Evolutionary conservation across 768 basidiomycete species (phyloP).

Genomic region (Boletus tylopilopsis): DNA sequence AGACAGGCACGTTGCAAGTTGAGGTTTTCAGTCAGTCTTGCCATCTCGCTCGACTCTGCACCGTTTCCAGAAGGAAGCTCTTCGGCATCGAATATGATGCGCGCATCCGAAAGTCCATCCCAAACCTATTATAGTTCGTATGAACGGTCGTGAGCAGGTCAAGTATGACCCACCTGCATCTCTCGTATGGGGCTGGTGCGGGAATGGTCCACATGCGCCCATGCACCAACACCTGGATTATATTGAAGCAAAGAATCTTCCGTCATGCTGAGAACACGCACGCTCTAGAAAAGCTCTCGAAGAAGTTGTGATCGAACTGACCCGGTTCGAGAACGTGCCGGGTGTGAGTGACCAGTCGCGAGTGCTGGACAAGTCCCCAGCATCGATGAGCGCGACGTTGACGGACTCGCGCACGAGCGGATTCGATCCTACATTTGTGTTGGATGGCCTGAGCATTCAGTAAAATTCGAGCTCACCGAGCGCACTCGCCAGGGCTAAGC

Average conservation of each 20-base stretch:
- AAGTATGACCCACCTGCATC: slow-evolving; percentile 63
- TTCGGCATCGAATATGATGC: slow-evolving; percentile 65
- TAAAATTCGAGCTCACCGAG: slow-evolving; percentile 63
- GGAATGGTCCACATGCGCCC: slow-evolving; percentile 65
- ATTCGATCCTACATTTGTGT: slow-evolving; percentile 51
- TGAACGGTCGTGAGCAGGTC: background rate
- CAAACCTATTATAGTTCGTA: slow-evolving; percentile 60
- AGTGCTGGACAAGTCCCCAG: slow-evolving; percentile 66
- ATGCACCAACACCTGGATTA: slow-evolving; percentile 71
- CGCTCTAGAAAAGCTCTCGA: slow-evolving; percentile 67
- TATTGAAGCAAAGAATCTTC: background rate
- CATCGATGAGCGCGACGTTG: slow-evolving; percentile 76
- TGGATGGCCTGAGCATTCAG: too few relatives aligned
- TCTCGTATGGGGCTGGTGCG: slow-evolving; percentile 75
- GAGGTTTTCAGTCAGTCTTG: slow-evolving; percentile 85
- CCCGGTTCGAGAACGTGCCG: slow-evolving; percentile 72
- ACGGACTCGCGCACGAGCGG: slow-evolving; percentile 47
- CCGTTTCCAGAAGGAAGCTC: slow-evolving; percentile 35
- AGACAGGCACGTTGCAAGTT: slow-evolving; percentile 89
- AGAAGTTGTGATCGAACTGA: slow-evolving; percentile 78
- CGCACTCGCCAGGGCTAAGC: slow-evolving; percentile 84
- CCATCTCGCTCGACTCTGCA: slow-evolving; percentile 50
- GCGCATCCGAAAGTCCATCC: slow-evolving; percentile 85
- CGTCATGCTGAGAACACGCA: slow-evolving; percentile 25
- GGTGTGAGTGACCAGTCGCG: slow-evolving; percentile 59